Conservation (phyloP, 257 asterid genomes). For the Solanum chmielewskii region DNA sequence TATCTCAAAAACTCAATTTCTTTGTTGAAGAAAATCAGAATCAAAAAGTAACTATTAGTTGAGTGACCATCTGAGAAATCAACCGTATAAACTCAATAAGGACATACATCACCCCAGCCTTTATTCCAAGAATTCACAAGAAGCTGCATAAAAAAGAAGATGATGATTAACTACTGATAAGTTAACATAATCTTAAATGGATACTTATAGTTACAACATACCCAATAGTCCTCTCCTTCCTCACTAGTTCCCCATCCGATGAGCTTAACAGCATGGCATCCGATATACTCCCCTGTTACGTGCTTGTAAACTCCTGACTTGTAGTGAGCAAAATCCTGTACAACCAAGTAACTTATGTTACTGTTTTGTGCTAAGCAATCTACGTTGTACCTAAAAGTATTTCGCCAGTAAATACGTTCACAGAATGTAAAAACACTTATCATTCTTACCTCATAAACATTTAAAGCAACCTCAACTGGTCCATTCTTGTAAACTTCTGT, state of each 20-base stretch:
- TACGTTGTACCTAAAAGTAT: neutral
- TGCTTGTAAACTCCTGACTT: conserved; percentile 89
- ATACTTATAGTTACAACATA: neutral
- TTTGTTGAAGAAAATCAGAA: neutral
- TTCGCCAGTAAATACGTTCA: neutral
- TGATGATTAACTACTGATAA: neutral
- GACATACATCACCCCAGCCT: conserved; percentile 93
- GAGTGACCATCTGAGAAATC: neutral
- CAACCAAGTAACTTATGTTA: neutral
- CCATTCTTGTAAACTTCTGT: conserved; percentile 75
- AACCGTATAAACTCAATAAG: neutral
- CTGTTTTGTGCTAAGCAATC: neutral
- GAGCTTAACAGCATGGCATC: conserved; percentile 91
- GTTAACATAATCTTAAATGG: neutral
- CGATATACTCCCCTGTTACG: conserved; percentile 52
- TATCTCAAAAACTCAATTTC: neutral
- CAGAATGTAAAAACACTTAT: neutral
- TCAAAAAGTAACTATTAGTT: neutral
- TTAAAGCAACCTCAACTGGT: conserved; percentile 85
- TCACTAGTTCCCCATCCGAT: conserved; percentile 90
- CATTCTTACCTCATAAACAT: conserved; percentile 76
- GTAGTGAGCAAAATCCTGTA: conserved; percentile 89
- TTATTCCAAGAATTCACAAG: conserved; percentile 92
- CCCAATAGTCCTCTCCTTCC: conserved; percentile 91
- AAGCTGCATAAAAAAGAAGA: conserved; percentile 34